A percentile compares a stretch with the other conserved stretches of the same genome.
phyloP scores from a whole-genome alignment of 2,329 filamentous ascomycete species.

The Didymella lethalis region DNA sequence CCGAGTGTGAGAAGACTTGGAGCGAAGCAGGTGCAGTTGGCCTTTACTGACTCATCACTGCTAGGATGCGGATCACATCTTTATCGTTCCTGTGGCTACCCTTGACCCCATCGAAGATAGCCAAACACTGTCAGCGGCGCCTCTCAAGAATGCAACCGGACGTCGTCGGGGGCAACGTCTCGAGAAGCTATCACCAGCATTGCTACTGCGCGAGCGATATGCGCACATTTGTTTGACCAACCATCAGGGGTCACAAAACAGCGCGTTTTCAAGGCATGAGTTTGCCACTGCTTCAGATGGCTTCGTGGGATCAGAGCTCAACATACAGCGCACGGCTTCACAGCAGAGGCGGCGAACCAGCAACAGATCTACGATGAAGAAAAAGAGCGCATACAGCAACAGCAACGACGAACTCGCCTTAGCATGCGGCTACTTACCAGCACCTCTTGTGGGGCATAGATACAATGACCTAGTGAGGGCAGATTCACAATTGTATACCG shows the following conservation, averaged over 20 bases:
- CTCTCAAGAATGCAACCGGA: background rate
- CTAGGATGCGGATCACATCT: slow-evolving; percentile 26
- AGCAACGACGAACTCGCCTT: slow-evolving; percentile 15
- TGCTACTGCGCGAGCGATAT: background rate
- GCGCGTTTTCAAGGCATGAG: background rate
- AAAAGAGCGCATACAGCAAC: background rate
- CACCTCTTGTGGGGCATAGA: slow-evolving; percentile 1
- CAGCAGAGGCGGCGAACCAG: background rate
- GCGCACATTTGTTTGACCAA: background rate
- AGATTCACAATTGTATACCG: background rate
- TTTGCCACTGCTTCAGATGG: slow-evolving; percentile 21
- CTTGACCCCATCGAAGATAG: slow-evolving; percentile 42
- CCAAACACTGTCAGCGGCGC: slow-evolving; percentile 9
- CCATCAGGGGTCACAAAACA: background rate
- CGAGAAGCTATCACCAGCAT: background rate
- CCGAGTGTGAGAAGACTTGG: slow-evolving; percentile 33
- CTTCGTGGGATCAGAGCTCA: slow-evolving; percentile 24
- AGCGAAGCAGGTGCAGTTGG: background rate
- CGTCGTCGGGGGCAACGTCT: background rate
- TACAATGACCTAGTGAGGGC: background rate
- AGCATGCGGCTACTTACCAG: slow-evolving; percentile 16
- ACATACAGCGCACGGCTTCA: background rate
- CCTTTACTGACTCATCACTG: background rate
- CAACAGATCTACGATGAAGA: background rate
- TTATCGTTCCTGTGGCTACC: slow-evolving; percentile 18